Percentiles rank a stretch among this genome's conserved stretches.
Conservation (phyloP, 768 basidiomycete genomes). For the Hygrophorus pudorinus region DNA sequence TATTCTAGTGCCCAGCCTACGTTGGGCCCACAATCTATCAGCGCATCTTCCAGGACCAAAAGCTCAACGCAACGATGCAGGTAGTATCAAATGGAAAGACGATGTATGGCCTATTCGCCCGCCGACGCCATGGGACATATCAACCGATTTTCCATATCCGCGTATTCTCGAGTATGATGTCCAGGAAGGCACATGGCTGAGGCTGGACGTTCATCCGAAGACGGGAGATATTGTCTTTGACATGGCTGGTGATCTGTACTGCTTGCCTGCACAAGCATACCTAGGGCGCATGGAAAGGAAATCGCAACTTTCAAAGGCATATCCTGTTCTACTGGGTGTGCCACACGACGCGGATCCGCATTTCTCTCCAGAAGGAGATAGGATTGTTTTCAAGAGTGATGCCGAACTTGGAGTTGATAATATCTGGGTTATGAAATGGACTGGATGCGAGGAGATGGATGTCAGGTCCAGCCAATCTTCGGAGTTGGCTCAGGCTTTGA, state of each 20-base stretch:
- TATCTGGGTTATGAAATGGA: constrained; percentile 63
- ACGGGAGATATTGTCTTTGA: constrained; percentile 67
- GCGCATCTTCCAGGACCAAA: too few relatives aligned
- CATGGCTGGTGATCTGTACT: constrained; percentile 68
- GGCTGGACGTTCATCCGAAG: constrained; percentile 62
- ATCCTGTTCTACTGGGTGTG: constrained; percentile 51
- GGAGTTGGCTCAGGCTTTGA: constrained; percentile 26
- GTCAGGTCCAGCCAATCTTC: constrained; percentile 23
- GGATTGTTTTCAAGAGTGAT: constrained; percentile 62
- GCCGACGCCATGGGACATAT: constrained; percentile 62
- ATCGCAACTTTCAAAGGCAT: constrained; percentile 26
- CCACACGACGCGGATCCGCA: constrained; percentile 66
- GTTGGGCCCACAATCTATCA: too few relatives aligned
- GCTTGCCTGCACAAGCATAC: constrained; percentile 37
- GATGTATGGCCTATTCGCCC: constrained; percentile 55
- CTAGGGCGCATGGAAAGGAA: constrained; percentile 11
- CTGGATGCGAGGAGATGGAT: constrained; percentile 54
- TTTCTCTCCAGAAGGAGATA: constrained; percentile 59
- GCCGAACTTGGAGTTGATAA: constrained; percentile 67
- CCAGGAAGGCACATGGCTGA: constrained; percentile 65
- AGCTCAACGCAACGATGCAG: too few relatives aligned
- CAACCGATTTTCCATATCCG: constrained; percentile 63
- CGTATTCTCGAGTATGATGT: constrained; percentile 61
- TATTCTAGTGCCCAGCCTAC: too few relatives aligned
- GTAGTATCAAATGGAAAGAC: constrained; percentile 29